These are phyloP conservation scores for Lachancea thermotolerans DNA, from an alignment of 805 yeast genomes.

Conservation along the genomic window DNA sequence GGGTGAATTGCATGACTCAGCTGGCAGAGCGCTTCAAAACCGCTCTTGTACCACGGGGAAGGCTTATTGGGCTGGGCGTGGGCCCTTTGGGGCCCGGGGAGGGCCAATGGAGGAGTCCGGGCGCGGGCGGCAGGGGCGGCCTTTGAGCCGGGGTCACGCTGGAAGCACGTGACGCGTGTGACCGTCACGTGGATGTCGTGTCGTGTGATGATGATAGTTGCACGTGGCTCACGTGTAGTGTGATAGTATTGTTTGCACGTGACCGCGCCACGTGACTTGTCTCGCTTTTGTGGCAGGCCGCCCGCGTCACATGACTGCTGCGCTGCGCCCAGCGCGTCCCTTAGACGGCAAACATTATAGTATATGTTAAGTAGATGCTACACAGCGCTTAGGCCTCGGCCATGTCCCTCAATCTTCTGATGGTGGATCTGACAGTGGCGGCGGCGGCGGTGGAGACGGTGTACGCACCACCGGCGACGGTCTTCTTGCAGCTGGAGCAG, in stretches of 20 bases:
- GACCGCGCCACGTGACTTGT: too few species aligned
- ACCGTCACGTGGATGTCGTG: not conserved
- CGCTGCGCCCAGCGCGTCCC: too few species aligned
- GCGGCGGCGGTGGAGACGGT: constrained; percentile 99
- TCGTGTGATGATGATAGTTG: too few species aligned
- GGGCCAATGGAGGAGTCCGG: not conserved
- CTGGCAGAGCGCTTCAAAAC: not conserved
- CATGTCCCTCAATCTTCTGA: constrained; percentile 99
- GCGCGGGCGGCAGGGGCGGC: not conserved
- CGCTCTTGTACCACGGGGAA: not conserved
- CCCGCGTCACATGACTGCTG: too few species aligned
- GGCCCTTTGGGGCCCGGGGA: not conserved
- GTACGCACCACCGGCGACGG: constrained; percentile 99
- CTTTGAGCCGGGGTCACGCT: not conserved
- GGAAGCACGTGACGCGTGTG: too few species aligned
- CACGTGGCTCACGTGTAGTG: too few species aligned
- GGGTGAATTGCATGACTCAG: not conserved
- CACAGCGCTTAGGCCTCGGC: constrained; percentile 83
- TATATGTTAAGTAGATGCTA: constrained; percentile 9
- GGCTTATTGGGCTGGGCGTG: not conserved
- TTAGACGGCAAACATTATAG: not conserved
- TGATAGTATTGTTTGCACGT: too few species aligned
- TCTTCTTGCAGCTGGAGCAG: constrained; percentile 90
- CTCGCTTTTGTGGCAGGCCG: too few species aligned
- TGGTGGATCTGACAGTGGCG: constrained; percentile 99